These are phyloP conservation scores for Fagopyrum tataricum DNA, from an alignment of 148 eudicot species.

Conservation along the genomic window DNA sequence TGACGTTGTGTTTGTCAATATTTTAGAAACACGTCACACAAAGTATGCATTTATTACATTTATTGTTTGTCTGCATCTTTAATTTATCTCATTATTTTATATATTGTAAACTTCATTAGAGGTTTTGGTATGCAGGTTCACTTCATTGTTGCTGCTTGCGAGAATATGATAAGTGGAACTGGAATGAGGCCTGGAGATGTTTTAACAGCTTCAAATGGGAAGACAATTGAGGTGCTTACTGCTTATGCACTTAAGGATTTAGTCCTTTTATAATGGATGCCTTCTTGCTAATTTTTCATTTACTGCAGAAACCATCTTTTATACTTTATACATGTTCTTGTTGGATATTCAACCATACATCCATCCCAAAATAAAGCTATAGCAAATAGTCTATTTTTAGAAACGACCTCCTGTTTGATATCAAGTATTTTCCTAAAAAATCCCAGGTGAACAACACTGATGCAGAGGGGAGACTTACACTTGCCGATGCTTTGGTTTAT, in stretches of 20 bases:
- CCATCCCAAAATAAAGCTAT: neutral
- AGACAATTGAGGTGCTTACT: constrained; percentile 86
- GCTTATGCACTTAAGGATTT: neutral
- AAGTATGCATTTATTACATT: neutral
- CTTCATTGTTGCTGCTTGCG: constrained; percentile 97
- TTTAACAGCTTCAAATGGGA: constrained; percentile 95
- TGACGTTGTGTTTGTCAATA: neutral
- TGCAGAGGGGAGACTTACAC: constrained; percentile 99
- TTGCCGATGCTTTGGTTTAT: constrained; percentile 99
- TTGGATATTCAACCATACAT: neutral
- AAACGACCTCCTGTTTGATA: constrained; percentile 10
- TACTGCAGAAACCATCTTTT: neutral
- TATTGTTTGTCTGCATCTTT: neutral
- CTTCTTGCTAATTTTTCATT: neutral
- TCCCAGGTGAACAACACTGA: constrained; percentile 93
- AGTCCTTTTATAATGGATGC: neutral
- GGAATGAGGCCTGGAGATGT: constrained; percentile 99
- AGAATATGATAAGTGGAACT: constrained; percentile 98
- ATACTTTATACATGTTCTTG: neutral
- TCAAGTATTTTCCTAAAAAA: neutral
- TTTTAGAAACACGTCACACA: neutral
- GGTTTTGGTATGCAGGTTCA: constrained; percentile 55
- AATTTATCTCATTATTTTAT: too few species aligned
- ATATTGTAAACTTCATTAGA: neutral
- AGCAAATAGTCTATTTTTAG: neutral